These are phyloP conservation scores for Psilocybe mexicana DNA, from an alignment of 1,284 basidiomycete species.

Conservation along the genomic window DNA sequence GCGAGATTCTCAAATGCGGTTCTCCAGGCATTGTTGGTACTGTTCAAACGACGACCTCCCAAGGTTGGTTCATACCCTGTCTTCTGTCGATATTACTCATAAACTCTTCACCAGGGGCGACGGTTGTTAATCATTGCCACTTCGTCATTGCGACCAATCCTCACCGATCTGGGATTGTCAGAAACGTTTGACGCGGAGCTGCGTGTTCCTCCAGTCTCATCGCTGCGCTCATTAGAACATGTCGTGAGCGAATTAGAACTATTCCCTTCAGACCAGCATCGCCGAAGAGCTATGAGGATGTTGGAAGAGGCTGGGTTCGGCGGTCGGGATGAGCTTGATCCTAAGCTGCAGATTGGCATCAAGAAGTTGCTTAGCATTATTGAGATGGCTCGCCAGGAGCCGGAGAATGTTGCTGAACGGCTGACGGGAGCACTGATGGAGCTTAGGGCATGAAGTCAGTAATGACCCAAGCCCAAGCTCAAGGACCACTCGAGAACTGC, in stretches of 20 bases:
- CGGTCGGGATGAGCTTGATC: slow-evolving; percentile 43
- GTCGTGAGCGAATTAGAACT: slow-evolving; percentile 86
- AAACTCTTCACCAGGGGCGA: slow-evolving; percentile 61
- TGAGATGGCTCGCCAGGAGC: slow-evolving; percentile 97
- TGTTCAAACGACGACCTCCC: slow-evolving; percentile 89
- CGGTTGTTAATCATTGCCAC: slow-evolving; percentile 93
- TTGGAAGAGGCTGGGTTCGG: slow-evolving; percentile 78
- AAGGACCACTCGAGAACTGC: background rate
- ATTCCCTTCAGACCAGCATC: slow-evolving; percentile 65
- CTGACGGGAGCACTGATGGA: slow-evolving; percentile 72
- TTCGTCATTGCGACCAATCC: slow-evolving; percentile 84
- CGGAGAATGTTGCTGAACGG: slow-evolving; percentile 75
- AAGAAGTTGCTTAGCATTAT: slow-evolving; percentile 92
- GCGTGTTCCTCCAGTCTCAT: slow-evolving; percentile 81
- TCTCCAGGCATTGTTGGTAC: slow-evolving; percentile 88
- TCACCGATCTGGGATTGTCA: slow-evolving; percentile 88
- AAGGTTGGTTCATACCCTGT: slow-evolving; percentile 58
- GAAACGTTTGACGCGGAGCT: slow-evolving; percentile 92
- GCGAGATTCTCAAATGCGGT: slow-evolving; percentile 95
- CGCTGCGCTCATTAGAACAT: slow-evolving; percentile 70
- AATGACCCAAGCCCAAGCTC: background rate
- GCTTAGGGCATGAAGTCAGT: slow-evolving; percentile 31
- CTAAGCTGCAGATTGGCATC: slow-evolving; percentile 80
- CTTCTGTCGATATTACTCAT: slow-evolving; percentile 8
- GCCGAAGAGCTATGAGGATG: slow-evolving; percentile 62